These are phyloP conservation scores for Gossypium australe DNA, from an alignment of 345 rosid genomes.

Conservation along the genomic window DNA sequence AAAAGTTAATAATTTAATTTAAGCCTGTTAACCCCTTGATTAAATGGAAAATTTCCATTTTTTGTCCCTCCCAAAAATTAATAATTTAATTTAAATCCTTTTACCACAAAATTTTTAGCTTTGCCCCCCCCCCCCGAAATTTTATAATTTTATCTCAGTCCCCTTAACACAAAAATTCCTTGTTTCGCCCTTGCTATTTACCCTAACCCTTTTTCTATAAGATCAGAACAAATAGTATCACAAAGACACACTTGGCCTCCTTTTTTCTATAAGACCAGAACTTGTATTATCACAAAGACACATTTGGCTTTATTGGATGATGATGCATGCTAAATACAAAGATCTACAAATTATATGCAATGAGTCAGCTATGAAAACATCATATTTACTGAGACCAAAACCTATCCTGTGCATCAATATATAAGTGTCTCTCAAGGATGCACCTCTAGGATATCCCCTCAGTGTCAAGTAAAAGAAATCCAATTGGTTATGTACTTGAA, in stretches of 20 bases:
- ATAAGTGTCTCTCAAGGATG: not conserved
- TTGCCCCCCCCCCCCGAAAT: too few species aligned
- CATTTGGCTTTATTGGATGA: conserved; percentile 5
- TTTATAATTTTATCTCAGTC: too few species aligned
- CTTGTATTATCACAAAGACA: conserved; percentile 4
- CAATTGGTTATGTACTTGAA: not conserved
- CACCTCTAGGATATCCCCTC: not conserved
- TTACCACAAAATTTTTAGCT: too few species aligned
- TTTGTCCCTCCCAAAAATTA: too few species aligned
- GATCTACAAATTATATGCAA: not conserved
- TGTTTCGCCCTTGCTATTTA: too few species aligned
- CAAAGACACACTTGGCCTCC: conserved; percentile 1
- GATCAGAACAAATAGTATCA: conserved; percentile 4
- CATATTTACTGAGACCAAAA: not conserved
- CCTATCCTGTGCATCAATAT: not conserved
- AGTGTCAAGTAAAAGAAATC: not conserved
- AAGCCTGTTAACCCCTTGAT: too few species aligned
- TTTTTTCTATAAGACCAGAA: not conserved
- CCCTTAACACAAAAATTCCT: too few species aligned
- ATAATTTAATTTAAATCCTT: too few species aligned
- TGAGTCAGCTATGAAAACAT: not conserved
- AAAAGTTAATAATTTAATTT: too few species aligned
- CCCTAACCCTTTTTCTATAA: not conserved
- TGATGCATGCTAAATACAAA: not conserved
- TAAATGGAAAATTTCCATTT: too few species aligned